A percentile compares a stretch with the other conserved stretches of the same genome.
Conservation (phyloP, 2,329 filamentous ascomycete genomes). For the Ploettnerulaceae sp. region DNA sequence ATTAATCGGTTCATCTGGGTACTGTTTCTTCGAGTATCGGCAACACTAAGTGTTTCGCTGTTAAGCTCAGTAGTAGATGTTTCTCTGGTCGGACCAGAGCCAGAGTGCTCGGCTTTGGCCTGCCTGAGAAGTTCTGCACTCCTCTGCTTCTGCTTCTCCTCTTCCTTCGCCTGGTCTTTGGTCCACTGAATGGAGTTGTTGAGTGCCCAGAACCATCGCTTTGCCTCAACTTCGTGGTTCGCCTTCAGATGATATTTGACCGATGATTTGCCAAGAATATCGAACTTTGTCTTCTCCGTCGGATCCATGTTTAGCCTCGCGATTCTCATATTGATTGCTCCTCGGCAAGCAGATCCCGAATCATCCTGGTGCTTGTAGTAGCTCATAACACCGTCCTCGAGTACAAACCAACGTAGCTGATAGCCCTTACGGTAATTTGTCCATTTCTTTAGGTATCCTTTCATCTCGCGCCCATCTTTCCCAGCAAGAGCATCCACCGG, state of each 20-base stretch:
- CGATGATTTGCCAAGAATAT: constrained; percentile 96
- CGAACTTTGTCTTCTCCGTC: constrained; percentile 95
- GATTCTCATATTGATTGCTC: constrained; percentile 98
- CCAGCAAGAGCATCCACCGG: constrained; percentile 61
- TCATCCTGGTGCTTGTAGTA: constrained; percentile 99
- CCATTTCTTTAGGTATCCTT: constrained; percentile 98
- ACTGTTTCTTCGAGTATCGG: constrained; percentile 42
- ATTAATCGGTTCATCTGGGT: constrained; percentile 34
- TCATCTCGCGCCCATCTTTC: constrained; percentile 93
- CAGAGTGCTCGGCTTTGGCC: constrained; percentile 70
- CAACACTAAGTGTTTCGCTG: constrained; percentile 24
- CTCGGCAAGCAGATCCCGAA: constrained; percentile 89
- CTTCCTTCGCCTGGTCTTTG: constrained; percentile 93
- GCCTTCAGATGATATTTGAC: constrained; percentile 98
- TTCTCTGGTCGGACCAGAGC: constrained; percentile 31
- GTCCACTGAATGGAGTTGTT: constrained; percentile 99
- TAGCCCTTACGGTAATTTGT: constrained; percentile 98
- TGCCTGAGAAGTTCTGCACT: constrained; percentile 72
- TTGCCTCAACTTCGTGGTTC: constrained; percentile 96
- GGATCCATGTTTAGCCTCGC: constrained; percentile 92
- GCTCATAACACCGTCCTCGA: constrained; percentile 94
- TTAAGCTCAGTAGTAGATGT: constrained; percentile 19
- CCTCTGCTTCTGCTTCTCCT: constrained; percentile 69
- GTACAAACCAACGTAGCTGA: constrained; percentile 94
- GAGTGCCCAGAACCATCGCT: constrained; percentile 97